These are phyloP conservation scores for Cryphonectria carpinicola DNA, from an alignment of 2,329 filamentous ascomycete species.

Conservation along the genomic window DNA sequence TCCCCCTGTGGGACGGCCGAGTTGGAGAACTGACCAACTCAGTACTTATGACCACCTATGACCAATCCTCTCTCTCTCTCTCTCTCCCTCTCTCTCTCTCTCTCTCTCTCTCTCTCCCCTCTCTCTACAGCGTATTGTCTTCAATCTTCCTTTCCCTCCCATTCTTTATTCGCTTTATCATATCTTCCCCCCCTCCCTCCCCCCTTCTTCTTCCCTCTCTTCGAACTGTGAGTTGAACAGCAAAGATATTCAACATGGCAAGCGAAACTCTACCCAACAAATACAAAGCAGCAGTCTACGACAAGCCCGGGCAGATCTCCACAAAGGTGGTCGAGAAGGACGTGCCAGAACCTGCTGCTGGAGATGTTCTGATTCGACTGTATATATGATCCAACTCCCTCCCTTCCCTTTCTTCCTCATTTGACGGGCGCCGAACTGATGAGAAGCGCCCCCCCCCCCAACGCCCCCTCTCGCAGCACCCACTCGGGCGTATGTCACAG, in stretches of 20 bases:
- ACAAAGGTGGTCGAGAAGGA: slow-evolving; percentile 27
- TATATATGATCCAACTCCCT: background rate
- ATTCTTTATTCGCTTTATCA: background rate
- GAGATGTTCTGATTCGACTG: slow-evolving; percentile 28
- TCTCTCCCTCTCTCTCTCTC: background rate
- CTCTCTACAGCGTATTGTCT: background rate
- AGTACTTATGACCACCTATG: background rate
- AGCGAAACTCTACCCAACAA: slow-evolving; percentile 19
- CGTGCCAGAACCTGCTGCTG: slow-evolving; percentile 23
- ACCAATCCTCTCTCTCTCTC: background rate
- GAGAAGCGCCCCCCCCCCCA: background rate
- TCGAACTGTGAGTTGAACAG: background rate
- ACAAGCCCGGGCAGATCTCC: slow-evolving; percentile 26
- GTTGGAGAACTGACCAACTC: background rate
- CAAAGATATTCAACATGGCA: slow-evolving; percentile 14
- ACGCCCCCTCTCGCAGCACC: slow-evolving; percentile 27
- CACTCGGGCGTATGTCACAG: slow-evolving; percentile 32
- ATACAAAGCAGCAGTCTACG: slow-evolving; percentile 24
- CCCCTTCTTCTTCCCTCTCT: background rate
- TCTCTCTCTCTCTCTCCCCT: no score
- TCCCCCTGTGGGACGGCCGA: background rate
- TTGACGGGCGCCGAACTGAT: background rate
- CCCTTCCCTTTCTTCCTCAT: background rate
- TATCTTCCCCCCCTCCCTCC: background rate
- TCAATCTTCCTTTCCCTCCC: background rate